Evolutionary conservation across 768 basidiomycete species (phyloP).

Genomic region (Mycena latifolia): DNA sequence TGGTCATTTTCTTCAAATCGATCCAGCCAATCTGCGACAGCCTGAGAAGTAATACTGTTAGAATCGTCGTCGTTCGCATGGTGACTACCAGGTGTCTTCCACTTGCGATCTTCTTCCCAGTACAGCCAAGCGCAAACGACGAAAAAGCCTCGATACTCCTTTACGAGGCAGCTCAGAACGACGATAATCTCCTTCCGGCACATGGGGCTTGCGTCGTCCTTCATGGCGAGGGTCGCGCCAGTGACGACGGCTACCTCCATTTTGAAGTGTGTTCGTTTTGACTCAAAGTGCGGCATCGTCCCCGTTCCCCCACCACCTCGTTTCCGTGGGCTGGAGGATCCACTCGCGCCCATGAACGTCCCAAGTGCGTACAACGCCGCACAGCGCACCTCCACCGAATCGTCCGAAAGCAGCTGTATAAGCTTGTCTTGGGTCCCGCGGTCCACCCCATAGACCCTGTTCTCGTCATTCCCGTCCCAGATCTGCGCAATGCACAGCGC

Average conservation of each 20-base stretch:
- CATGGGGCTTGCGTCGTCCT: conserved; percentile 96
- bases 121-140: conserved; percentile 97
- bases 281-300: conserved; percentile 77
- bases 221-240: conserved; percentile 87
- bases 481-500: conserved; percentile 94
- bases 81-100: conserved; percentile 57
- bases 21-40: conserved; percentile 85
- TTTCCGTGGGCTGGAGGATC: conserved; percentile 73
- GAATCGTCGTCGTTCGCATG: conserved; percentile 70
- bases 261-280: conserved; percentile 81
- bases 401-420: conserved; percentile 82
- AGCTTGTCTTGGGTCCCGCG: conserved; percentile 86
- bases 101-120: conserved; percentile 89
- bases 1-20: conserved; percentile 76
- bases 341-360: conserved; percentile 93
- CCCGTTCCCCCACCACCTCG: conserved; percentile 90
- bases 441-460: conserved; percentile 87
- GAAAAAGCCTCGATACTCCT: conserved; percentile 97
- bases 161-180: conserved; percentile 91
- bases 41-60: conserved; percentile 65
- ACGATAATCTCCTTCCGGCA: conserved; percentile 95
- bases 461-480: conserved; percentile 94
- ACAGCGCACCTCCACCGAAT: conserved; percentile 92
- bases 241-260: conserved; percentile 95
- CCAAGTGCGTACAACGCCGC: conserved; percentile 93